These are phyloP conservation scores for Haemoproteus tartakovskyi DNA, from an alignment of 169 alveolate species.

Conservation along the genomic window DNA sequence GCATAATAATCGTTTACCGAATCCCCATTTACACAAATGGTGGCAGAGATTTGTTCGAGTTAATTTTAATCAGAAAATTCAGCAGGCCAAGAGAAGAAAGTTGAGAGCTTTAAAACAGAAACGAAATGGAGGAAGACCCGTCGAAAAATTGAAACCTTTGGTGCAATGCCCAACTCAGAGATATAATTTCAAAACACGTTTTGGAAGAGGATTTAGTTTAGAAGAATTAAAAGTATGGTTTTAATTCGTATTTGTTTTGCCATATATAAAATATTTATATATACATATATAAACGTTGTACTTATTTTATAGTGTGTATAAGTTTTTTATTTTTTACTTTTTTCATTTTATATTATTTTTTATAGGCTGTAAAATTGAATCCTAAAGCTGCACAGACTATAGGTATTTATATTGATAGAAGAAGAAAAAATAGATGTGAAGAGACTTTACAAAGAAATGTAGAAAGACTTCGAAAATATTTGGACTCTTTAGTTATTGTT, in stretches of 20 bases:
- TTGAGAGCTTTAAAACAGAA: conserved; percentile 90
- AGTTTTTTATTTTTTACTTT: conserved; percentile 11
- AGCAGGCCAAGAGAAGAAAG: conserved; percentile 90
- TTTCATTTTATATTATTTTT: background rate
- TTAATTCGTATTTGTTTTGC: background rate
- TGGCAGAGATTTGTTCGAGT: conserved; percentile 97
- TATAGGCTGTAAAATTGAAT: conserved; percentile 87
- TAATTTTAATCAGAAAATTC: conserved; percentile 97
- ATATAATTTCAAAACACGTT: conserved; percentile 94
- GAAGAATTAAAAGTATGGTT: conserved; percentile 91
- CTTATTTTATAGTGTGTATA: background rate
- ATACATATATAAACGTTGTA: background rate
- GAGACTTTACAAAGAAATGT: conserved; percentile 94
- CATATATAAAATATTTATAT: background rate
- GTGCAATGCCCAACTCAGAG: conserved; percentile 95
- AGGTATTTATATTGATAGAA: conserved; percentile 98
- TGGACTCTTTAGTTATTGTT: conserved; percentile 91
- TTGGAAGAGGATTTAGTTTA: conserved; percentile 98
- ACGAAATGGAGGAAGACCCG: conserved; percentile 92
- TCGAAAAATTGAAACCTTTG: conserved; percentile 91
- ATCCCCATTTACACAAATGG: conserved; percentile 96
- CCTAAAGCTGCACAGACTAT: conserved; percentile 94
- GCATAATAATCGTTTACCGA: conserved; percentile 96
- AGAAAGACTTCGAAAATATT: conserved; percentile 93
- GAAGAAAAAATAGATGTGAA: conserved; percentile 93